A percentile compares a stretch with the other conserved stretches of the same genome.
These are phyloP conservation scores for Psilocybe cyanescens DNA, from an alignment of 768 basidiomycete genomes.

Conservation along the genomic window DNA sequence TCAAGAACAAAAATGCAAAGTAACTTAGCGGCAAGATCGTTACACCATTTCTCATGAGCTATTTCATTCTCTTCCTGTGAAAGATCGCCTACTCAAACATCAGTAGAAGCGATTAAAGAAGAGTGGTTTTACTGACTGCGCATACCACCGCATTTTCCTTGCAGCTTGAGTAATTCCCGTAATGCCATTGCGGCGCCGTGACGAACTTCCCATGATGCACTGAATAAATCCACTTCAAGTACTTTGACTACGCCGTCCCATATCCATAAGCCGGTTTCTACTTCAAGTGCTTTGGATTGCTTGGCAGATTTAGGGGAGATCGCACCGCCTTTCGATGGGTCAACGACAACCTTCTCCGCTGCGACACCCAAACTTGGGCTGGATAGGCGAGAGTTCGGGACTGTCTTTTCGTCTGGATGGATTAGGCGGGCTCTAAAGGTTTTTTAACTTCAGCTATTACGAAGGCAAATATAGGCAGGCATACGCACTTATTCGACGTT, in stretches of 20 bases:
- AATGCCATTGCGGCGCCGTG: conserved; percentile 94
- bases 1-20: conserved; percentile 92
- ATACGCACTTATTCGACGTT: conserved; percentile 58
- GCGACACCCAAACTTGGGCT: conserved; percentile 54
- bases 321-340: conserved; percentile 85
- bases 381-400: conserved; percentile 55
- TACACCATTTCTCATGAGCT: conserved; percentile 87
- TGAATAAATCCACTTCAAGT: conserved; percentile 83
- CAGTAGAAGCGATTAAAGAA: conserved; percentile 1
- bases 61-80: conserved; percentile 61
- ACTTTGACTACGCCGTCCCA: conserved; percentile 86
- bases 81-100: conserved; percentile 45
- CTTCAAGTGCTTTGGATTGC: conserved; percentile 78
- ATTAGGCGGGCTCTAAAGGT: conserved; percentile 70
- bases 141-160: conserved; percentile 85
- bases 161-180: conserved; percentile 83
- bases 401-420: conserved; percentile 59
- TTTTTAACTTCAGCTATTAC: neutral
- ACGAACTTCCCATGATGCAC: conserved; percentile 88
- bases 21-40: conserved; percentile 82
- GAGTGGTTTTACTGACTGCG: conserved; percentile 48
- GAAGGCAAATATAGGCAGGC: neutral
- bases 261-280: conserved; percentile 76
- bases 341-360: conserved; percentile 72
- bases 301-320: conserved; percentile 79